A percentile compares a stretch with the other conserved stretches of the same genome.
These are phyloP conservation scores for Maudiozyma pseudohumilis DNA, from an alignment of 805 yeast genomes.

Conservation along the genomic window DNA sequence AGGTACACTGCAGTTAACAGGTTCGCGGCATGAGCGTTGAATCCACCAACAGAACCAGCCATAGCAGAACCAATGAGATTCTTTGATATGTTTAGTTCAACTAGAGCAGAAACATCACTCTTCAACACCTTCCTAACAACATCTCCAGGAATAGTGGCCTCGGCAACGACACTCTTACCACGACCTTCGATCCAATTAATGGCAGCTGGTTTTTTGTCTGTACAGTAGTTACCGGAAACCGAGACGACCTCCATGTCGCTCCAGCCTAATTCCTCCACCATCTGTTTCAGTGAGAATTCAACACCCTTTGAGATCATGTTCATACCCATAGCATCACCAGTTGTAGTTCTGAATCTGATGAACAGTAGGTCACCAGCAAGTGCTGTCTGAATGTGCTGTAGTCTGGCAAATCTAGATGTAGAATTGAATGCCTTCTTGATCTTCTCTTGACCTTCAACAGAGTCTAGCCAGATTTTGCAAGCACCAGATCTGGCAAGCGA, in stretches of 20 bases:
- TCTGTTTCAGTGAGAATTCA: constrained; percentile 71
- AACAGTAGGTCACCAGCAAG: constrained; percentile 85
- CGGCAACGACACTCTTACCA: constrained; percentile 96
- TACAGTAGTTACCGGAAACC: constrained; percentile 94
- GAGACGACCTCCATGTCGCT: constrained; percentile 88
- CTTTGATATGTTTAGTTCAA: constrained; percentile 79
- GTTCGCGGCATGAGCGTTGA: constrained; percentile 97
- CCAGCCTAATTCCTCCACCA: constrained; percentile 86
- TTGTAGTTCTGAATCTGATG: constrained; percentile 92
- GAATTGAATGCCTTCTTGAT: constrained; percentile 89
- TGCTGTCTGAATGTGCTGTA: constrained; percentile 85
- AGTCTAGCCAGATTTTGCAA: constrained; percentile 90
- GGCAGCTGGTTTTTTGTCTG: constrained; percentile 96
- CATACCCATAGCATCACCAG: constrained; percentile 99
- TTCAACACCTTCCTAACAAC: constrained; percentile 75
- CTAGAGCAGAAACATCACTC: constrained; percentile 85
- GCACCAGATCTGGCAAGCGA: constrained; percentile 81
- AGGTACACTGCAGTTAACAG: constrained; percentile 86
- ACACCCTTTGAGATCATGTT: constrained; percentile 99
- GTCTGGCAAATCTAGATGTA: constrained; percentile 93
- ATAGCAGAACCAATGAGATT: constrained; percentile 93
- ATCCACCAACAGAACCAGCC: constrained; percentile 98
- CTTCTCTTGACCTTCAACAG: constrained; percentile 79
- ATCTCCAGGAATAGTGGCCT: constrained; percentile 78
- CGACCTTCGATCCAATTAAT: constrained; percentile 99